phyloP scores from a whole-genome alignment of 129 eudicot species.

The Kitagawia praeruptora region DNA sequence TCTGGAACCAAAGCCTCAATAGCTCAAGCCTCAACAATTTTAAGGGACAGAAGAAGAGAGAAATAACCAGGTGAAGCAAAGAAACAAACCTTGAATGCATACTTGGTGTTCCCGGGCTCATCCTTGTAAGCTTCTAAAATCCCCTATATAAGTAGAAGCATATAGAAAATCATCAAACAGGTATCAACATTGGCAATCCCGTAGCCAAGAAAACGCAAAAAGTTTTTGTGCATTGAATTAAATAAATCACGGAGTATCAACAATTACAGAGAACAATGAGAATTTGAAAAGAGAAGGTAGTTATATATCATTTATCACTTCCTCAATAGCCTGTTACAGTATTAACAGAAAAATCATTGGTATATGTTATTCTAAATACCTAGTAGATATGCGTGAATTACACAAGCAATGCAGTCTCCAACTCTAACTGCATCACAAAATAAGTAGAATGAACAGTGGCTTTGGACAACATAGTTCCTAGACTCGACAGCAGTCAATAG shows the following conservation, averaged over 20 bases:
- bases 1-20: background rate
- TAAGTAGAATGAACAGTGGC: too few species aligned
- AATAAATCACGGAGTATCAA: background rate
- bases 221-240: background rate
- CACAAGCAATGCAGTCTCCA: background rate
- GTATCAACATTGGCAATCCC: background rate
- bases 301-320: background rate
- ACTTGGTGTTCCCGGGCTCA: conserved; percentile 72
- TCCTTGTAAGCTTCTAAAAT: conserved; percentile 94
- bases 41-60: background rate
- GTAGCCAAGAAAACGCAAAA: background rate
- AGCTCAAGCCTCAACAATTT: background rate
- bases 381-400: background rate
- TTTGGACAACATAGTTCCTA: too few species aligned
- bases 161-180: background rate
- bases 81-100: conserved; percentile 72
- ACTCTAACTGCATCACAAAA: background rate
- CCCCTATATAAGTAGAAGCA: conserved; percentile 32
- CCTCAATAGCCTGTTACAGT: background rate
- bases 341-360: background rate
- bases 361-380: background rate
- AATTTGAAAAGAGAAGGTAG: background rate
- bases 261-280: background rate
- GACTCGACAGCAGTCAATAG: too few species aligned
- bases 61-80: background rate